Evolutionary conservation across 2,329 filamentous ascomycete species (phyloP), one percentile per base, ranked within the genome.

Genomic region (Cytospora mali): DNA sequence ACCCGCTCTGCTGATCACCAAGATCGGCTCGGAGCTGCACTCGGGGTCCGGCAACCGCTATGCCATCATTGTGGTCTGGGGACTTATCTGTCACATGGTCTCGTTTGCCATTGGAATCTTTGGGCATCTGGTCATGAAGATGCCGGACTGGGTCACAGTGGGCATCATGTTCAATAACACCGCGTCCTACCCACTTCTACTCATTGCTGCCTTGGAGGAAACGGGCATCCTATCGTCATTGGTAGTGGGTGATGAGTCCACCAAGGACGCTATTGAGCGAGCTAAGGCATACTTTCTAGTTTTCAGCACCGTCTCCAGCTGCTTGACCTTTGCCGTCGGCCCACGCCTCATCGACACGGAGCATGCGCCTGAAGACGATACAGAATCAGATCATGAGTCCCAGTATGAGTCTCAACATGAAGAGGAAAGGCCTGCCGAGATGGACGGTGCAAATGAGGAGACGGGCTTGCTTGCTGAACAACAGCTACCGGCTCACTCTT

Each of bases 241-340:
- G 21, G 71, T 80, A 1, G 64, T 64, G 65, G 73, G 64, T 67
- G 80, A 67, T 68, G 79, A 71, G 76, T 82, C 66, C 71, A 76
- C 75, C 2, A 68, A 73, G 2, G 75, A 76, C 3, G 84, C 84
- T 0, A 75, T 89, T 14, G 79, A 83, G 58, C 77, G 87, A 11
- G 86, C 86, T 7, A 64, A 88, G 69, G 84, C 83, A 16, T 90
- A 88, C 71, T 88, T 90, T 69, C 74, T 90, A 4, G 81, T 90
- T 63, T 88, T 86, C 66, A 81, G 86, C 4, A 88, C 88, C 60
- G 77, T 89, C 11, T 82, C 80, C 49, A 88, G 86, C 68, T 84
- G 81, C 58, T 73, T 89, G 63, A 89, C 86, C 0, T 90, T 89
- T 70, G 84, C 84, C 0, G 75, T 89, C 3, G 87, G 86, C 0